Percentiles rank a stretch among this genome's conserved stretches.
These are phyloP conservation scores for Carex parvula DNA, from an alignment of 176 grass and related monocot genomes.

Conservation along the genomic window DNA sequence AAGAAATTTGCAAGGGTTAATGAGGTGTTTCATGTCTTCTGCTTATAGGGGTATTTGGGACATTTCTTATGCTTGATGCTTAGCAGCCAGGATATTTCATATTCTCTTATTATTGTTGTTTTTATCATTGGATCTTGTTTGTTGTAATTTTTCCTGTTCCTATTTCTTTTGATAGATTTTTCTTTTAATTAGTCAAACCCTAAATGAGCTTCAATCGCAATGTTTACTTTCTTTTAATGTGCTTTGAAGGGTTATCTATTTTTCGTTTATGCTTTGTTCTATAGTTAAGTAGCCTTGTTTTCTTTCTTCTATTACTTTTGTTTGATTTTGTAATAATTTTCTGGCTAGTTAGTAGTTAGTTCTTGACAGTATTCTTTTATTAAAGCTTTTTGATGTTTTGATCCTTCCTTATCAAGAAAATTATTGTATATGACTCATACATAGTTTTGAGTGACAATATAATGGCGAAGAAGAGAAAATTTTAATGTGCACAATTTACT, in stretches of 20 bases:
- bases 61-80: background rate
- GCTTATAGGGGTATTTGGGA: background rate
- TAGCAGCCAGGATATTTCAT: background rate
- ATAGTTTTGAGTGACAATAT: conserved; percentile 4
- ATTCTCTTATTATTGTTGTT: background rate
- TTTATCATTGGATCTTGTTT: background rate
- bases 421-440: background rate
- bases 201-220: conserved; percentile 8
- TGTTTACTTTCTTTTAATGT: conserved; percentile 4
- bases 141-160: background rate
- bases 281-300: background rate
- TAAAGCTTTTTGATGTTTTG: background rate
- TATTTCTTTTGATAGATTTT: background rate
- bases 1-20: background rate
- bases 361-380: conserved; percentile 1
- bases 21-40: background rate
- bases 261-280: background rate
- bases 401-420: background rate
- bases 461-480: background rate
- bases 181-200: background rate
- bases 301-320: background rate
- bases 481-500: background rate
- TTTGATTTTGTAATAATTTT: conserved; percentile 16
- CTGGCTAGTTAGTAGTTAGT: background rate
- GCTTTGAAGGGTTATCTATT: background rate